A percentile compares a stretch with the other conserved stretches of the same genome.
phyloP scores from a whole-genome alignment of 1,284 basidiomycete species.

The Lentinus polychrous region DNA sequence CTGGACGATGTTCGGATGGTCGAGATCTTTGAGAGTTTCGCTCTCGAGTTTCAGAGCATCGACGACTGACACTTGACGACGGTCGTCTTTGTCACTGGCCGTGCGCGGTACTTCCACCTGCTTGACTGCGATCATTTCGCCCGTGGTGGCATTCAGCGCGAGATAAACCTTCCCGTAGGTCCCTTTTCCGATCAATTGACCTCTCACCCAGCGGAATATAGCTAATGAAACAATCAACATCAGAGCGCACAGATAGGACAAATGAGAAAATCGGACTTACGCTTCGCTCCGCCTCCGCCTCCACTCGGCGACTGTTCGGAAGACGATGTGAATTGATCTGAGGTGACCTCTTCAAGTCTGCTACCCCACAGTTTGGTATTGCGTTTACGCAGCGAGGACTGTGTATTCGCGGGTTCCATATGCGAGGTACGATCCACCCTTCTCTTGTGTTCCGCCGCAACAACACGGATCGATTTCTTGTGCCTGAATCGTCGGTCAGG shows the following conservation, averaged over 20 bases:
- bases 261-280: slow-evolving; percentile 34
- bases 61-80: slow-evolving; percentile 80
- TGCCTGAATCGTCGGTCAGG: slow-evolving; percentile 37
- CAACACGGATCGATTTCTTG: slow-evolving; percentile 90
- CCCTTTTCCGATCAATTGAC: slow-evolving; percentile 94
- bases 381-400: slow-evolving; percentile 63
- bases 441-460: slow-evolving; percentile 79
- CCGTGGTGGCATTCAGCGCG: slow-evolving; percentile 95
- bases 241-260: slow-evolving; percentile 7
- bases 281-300: slow-evolving; percentile 37
- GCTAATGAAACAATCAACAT: slow-evolving; percentile 34
- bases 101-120: slow-evolving; percentile 95
- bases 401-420: slow-evolving; percentile 38
- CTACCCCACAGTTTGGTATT: slow-evolving; percentile 97
- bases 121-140: slow-evolving; percentile 99
- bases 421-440: slow-evolving; percentile 56
- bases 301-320: slow-evolving; percentile 52
- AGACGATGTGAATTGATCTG: slow-evolving; percentile 44
- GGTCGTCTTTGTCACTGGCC: slow-evolving; percentile 83
- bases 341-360: slow-evolving; percentile 88
- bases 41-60: slow-evolving; percentile 93
- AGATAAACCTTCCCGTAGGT: slow-evolving; percentile 96
- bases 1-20: slow-evolving; percentile 96
- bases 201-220: slow-evolving; percentile 98
- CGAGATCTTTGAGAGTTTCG: slow-evolving; percentile 91